Base-by-base conservation (phyloP, 257 asterid genomes). In the Jaltomata sinuosa region DNA sequence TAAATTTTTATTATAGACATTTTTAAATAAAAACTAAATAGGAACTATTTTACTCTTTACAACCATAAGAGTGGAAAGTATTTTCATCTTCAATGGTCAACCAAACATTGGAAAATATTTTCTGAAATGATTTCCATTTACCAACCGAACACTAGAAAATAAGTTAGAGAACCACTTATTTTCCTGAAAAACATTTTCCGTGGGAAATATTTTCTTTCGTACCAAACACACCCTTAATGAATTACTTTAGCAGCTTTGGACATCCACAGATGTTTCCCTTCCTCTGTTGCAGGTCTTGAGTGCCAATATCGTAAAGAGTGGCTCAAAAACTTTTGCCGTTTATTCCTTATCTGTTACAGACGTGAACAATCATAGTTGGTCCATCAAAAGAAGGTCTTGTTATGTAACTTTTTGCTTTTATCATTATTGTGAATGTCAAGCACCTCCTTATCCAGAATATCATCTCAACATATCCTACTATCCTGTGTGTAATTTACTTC, bases 301-400 rank as follows among this genome's bases (percentile, higher is more conserved):
- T 87, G 97, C 97, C 87, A 95, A 95, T 89, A 91, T 97, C 83
- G 98, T 97, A 83, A 97, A 92, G 91, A 91, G 98, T 91, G 99
- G 98, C 74, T 92, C 98, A 80, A 93, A 90, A 87, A 94, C 94
- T 67, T 94, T 95, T 32, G 97, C 98, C 40, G 94, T 97, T 19
- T 97, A 95, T 90, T 93, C 94, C 88, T 87, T 97, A 87, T 92
- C 97, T 81, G 98, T 97, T 87, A 87, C 93, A 67, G 99, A 97
- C 78, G 87, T 93, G 80, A 93, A 97, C 85, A 86, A 88, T 83
- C 93, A 93, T 87, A 92, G 93, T 87, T 95, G 99, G 99, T 93
- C 99, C 25, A 95, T 97, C 90, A 97, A 97, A 91, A 93, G 99
- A 92, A 97, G 98, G 99, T 97, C 84, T 85, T 42, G 27, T 53